These are phyloP conservation scores for Talaromyces albobiverticillius DNA, from an alignment of 2,329 filamentous ascomycete genomes.

Conservation along the genomic window DNA sequence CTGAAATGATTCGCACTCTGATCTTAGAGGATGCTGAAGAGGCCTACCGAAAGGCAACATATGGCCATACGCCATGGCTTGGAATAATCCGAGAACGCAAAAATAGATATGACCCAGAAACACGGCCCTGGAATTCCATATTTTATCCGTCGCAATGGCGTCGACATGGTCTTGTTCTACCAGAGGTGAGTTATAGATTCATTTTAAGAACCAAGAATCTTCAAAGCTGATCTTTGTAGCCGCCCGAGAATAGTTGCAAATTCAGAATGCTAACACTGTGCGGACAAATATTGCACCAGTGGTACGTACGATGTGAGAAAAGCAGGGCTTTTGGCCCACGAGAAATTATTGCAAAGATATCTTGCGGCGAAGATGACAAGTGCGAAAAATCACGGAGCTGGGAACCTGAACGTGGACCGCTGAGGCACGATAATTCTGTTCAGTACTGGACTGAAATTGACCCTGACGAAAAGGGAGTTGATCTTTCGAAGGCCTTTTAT, in stretches of 20 bases:
- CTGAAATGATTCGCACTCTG: background rate
- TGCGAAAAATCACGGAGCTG: background rate
- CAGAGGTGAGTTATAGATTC: no score
- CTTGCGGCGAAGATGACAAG: background rate
- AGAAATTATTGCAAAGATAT: background rate
- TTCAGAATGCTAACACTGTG: constrained; percentile 5
- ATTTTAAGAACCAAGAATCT: no score
- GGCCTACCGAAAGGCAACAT: background rate
- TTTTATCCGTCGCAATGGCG: constrained; percentile 6
- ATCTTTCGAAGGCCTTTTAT: background rate
- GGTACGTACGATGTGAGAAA: constrained; percentile 3
- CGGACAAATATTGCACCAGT: constrained; percentile 2
- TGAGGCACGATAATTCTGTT: background rate
- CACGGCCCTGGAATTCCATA: background rate
- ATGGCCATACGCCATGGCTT: background rate
- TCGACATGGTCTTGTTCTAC: constrained; percentile 4
- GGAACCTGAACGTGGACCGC: background rate
- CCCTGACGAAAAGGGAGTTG: constrained; percentile 1
- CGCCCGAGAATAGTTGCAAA: constrained; percentile 4
- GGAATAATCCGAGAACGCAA: constrained; percentile 3
- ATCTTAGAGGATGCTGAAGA: constrained; percentile 8
- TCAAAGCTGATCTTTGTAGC: background rate
- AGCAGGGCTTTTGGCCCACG: constrained; percentile 2
- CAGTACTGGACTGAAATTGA: constrained; percentile 5
- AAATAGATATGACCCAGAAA: constrained; percentile 7